Base-by-base conservation (phyloP, 768 basidiomycete genomes). In the Russula lepida region DNA sequence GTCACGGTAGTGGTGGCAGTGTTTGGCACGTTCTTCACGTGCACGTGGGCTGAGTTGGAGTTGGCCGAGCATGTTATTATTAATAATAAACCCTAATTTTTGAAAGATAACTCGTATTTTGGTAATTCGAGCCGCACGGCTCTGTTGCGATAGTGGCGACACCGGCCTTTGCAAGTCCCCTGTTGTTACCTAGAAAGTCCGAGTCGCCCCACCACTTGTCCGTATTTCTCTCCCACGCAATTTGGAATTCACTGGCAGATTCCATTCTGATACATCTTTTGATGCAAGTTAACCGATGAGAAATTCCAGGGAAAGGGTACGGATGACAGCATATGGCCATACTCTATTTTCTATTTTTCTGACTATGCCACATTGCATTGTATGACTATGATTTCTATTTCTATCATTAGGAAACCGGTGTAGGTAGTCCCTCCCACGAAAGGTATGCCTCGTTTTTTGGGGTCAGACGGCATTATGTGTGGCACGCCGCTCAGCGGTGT, bases 381-480 rank as follows among this genome's bases (percentile, higher is more conserved):
- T 4, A 17, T 12, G 35, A 15, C 13, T 37, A 37, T 37, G 35
- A 15, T 17, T 3, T 21, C n/a, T 44, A 21, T 21, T 44, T 44
- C n/a, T n/a, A 3, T 19, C 11, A 21, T 12, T 11, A 7, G 43
- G 21, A 44, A 44, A 21, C 4, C 7, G 21, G 19, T 2, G 11
- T n/a, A 23, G n/a, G 21, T 9, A 21, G 21, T 21, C 9, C 9
- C 4, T 11, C 21, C 41, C 41, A n/a, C 19, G 41, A 37, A 37
- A 6, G 15, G 35, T 35, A 77, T 47, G 89, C 94, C 77, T 98
- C 95, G n/a, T 54, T 95, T 78, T 52, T 95, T 89, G 88, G 53
- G 95, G 81, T 77, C 98, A 95, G 60, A 98, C 92, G 32, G 95
- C 95, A 72, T 98, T 98, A 76, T 99, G 95, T 21, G 91, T 93